A percentile compares a stretch with the other conserved stretches of the same genome.
These are phyloP conservation scores for Nidula niveotomentosa DNA, from an alignment of 1,284 basidiomycete species.

Conservation along the genomic window DNA sequence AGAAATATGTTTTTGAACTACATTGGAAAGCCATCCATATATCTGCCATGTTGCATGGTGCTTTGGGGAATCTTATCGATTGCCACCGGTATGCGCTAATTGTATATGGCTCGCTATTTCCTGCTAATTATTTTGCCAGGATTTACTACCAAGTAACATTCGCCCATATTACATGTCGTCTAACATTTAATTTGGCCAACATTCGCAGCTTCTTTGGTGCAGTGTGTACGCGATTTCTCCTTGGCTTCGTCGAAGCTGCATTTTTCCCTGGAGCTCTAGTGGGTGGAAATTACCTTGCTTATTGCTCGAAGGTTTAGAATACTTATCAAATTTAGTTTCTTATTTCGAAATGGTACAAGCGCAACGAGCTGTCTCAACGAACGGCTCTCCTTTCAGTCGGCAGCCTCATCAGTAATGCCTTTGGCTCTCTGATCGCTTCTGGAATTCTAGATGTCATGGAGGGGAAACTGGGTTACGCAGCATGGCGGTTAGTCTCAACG, in stretches of 20 bases:
- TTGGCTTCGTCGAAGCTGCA: slow-evolving; percentile 71
- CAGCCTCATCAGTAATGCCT: slow-evolving; percentile 79
- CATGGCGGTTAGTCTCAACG: slow-evolving; percentile 60
- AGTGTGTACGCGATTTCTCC: slow-evolving; percentile 74
- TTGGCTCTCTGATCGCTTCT: slow-evolving; percentile 80
- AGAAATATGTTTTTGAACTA: slow-evolving; percentile 77
- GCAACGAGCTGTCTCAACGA: slow-evolving; percentile 66
- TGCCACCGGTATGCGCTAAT: slow-evolving; percentile 46
- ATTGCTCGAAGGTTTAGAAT: background rate
- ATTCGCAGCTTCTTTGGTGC: slow-evolving; percentile 61
- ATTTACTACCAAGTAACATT: slow-evolving; percentile 51
- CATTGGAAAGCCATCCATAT: slow-evolving; percentile 72
- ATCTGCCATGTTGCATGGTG: slow-evolving; percentile 71
- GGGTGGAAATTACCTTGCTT: slow-evolving; percentile 5
- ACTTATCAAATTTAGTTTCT: slow-evolving; percentile 36
- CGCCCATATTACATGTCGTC: background rate
- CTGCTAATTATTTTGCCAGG: slow-evolving; percentile 29
- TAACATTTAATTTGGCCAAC: slow-evolving; percentile 6
- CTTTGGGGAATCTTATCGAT: slow-evolving; percentile 71
- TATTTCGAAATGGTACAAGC: slow-evolving; percentile 74
- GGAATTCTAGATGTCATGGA: slow-evolving; percentile 73
- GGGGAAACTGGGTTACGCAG: slow-evolving; percentile 65
- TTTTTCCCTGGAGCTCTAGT: slow-evolving; percentile 71
- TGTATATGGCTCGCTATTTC: background rate
- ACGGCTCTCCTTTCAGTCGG: slow-evolving; percentile 76